Conservation (phyloP, 352 stramenopile species). For the Globisporangium spinosum region DNA sequence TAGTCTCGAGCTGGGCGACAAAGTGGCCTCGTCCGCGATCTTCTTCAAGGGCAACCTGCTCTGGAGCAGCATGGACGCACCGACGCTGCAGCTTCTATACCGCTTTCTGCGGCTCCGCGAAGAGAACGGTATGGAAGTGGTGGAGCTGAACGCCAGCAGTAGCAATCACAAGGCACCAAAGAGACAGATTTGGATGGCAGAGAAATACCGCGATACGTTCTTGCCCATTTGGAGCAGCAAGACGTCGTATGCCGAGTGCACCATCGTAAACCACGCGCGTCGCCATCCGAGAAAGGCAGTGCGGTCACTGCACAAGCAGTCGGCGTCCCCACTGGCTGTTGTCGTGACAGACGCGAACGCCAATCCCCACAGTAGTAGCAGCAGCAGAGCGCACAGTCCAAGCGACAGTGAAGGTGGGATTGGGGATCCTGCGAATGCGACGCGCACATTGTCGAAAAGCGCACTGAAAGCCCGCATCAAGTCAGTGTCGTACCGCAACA, state of each 20-base stretch:
- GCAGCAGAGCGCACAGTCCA: not conserved
- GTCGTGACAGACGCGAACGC: conserved; percentile 31
- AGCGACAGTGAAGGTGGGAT: not conserved
- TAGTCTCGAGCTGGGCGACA: conserved; percentile 15
- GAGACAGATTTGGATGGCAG: conserved; percentile 34
- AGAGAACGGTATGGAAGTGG: conserved; percentile 44
- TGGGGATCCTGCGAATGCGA: not conserved
- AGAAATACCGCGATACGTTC: conserved; percentile 57
- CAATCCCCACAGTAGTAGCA: conserved; percentile 11
- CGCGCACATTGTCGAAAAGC: conserved; percentile 7
- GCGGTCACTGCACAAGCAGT: conserved; percentile 54
- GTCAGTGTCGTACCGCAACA: conserved; percentile 49
- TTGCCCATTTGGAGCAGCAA: conserved; percentile 63
- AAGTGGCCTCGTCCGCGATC: conserved; percentile 23
- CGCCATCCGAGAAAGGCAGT: conserved; percentile 26
- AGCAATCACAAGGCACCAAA: too few species aligned
- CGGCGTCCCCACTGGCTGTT: conserved; percentile 32
- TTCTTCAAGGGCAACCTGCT: conserved; percentile 59
- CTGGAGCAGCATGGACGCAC: conserved; percentile 39
- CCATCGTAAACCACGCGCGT: conserved; percentile 24
- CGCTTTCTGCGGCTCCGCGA: conserved; percentile 51
- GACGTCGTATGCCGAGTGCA: conserved; percentile 54
- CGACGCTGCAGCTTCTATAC: conserved; percentile 35
- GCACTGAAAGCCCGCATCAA: conserved; percentile 31
- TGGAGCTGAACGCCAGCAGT: not conserved